A percentile compares a stretch with the other conserved stretches of the same genome.
These are phyloP conservation scores for Zasmidium angulare DNA, from an alignment of 2,329 filamentous ascomycete species.

Conservation along the genomic window DNA sequence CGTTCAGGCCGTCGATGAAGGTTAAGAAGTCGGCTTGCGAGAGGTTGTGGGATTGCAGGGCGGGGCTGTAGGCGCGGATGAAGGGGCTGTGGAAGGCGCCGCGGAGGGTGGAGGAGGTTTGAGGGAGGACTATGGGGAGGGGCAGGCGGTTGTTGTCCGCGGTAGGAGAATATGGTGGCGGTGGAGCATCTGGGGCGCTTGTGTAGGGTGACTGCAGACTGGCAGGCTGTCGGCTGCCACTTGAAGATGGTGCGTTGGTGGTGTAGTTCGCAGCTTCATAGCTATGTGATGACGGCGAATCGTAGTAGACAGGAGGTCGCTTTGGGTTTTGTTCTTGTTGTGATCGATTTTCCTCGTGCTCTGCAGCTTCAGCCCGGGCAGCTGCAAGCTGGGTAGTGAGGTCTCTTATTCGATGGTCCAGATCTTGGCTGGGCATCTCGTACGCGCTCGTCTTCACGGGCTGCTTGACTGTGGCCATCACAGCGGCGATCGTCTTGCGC, in stretches of 20 bases:
- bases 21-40: conserved; percentile 25
- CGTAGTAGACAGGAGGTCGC: not conserved
- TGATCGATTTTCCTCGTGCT: not conserved
- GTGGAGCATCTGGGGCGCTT: not conserved
- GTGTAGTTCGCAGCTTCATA: not conserved
- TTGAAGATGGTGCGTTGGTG: not conserved
- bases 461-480: not conserved
- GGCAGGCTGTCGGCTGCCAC: not conserved
- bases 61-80: conserved; percentile 9
- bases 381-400: not conserved
- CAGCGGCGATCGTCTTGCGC: too few relatives aligned
- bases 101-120: conserved; percentile 4
- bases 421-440: not conserved
- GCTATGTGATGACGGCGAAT: not conserved
- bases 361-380: not conserved
- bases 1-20: conserved; percentile 33
- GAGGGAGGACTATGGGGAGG: conserved; percentile 8
- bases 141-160: not conserved
- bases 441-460: not conserved
- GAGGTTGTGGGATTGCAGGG: conserved; percentile 10
- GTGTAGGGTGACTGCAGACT: not conserved
- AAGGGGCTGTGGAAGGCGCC: conserved; percentile 13
- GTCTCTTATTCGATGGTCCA: not conserved
- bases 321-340: not conserved
- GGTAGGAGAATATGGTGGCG: not conserved